These are phyloP conservation scores for Astrothelium subdiscretum DNA, from an alignment of 495 filamentous ascomycete species.

Conservation along the genomic window DNA sequence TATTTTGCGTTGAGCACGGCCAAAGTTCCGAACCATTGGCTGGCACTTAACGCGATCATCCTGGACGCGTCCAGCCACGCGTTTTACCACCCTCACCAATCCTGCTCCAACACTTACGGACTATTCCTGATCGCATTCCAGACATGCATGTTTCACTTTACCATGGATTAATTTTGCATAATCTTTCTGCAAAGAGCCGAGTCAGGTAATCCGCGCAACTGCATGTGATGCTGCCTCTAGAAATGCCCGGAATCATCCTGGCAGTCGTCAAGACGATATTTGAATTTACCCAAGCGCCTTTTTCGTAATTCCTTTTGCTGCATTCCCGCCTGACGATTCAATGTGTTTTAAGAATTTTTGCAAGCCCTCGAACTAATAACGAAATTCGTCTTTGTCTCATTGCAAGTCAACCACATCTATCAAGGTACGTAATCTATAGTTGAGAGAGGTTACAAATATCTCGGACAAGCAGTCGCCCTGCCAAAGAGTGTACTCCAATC, in stretches of 20 bases:
- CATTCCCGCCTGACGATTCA: no score
- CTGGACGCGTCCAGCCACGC: conserved; percentile 1
- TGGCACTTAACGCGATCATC: neutral
- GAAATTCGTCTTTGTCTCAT: no score
- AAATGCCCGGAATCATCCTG: neutral
- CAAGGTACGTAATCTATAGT: no score
- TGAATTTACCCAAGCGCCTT: no score
- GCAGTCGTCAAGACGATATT: no score
- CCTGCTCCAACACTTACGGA: neutral
- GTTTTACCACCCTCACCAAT: conserved; percentile 1
- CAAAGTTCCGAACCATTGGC: neutral
- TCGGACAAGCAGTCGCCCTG: no score
- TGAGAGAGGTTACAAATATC: no score
- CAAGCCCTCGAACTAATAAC: no score
- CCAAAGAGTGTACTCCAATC: no score
- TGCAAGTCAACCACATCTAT: no score
- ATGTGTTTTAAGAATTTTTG: no score
- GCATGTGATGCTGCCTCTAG: neutral
- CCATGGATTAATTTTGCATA: neutral
- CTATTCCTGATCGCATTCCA: neutral
- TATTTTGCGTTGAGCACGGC: neutral
- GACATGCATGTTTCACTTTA: neutral
- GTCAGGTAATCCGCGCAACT: neutral
- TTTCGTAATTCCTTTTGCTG: no score
- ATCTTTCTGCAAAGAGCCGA: neutral